These are phyloP conservation scores for Barbatosphaeria neglecta DNA, from an alignment of 495 filamentous ascomycete species.

Conservation along the genomic window DNA sequence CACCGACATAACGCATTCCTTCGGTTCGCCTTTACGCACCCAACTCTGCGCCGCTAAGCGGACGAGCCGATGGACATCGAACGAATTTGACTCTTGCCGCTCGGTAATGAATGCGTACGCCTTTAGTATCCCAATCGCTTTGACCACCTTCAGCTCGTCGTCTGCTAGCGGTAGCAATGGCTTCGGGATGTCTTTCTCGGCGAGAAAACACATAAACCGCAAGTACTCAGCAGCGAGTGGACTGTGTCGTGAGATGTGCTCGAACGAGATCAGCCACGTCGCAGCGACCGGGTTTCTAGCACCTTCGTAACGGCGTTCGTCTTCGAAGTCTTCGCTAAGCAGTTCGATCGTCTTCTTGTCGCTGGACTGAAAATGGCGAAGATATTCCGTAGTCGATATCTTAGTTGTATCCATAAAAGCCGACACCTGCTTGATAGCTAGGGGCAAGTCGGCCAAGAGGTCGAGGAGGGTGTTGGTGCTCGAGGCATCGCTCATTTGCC, in stretches of 20 bases:
- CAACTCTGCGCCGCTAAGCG: constrained; percentile 32
- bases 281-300: constrained; percentile 18
- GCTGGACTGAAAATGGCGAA: constrained; percentile 11
- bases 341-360: constrained; percentile 10
- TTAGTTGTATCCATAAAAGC: constrained; percentile 30
- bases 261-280: constrained; percentile 26
- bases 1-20: constrained; percentile 15
- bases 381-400: constrained; percentile 15
- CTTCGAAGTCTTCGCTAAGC: constrained; percentile 10
- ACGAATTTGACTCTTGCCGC: constrained; percentile 10
- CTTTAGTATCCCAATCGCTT: constrained; percentile 25
- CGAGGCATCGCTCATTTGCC: constrained; percentile 3
- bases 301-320: constrained; percentile 12
- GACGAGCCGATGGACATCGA: constrained; percentile 33
- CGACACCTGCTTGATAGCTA: constrained; percentile 38
- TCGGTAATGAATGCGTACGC: constrained; percentile 31
- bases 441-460: constrained; percentile 26
- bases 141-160: constrained; percentile 8
- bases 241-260: constrained; percentile 20
- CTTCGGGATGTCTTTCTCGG: constrained; percentile 26
- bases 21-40: constrained; percentile 17
- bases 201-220: constrained; percentile 26
- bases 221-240: constrained; percentile 27
- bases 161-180: constrained; percentile 9
- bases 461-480: constrained; percentile 16